Base-by-base conservation (phyloP, 2,329 filamentous ascomycete genomes). In the Tympanopsis confertula region DNA sequence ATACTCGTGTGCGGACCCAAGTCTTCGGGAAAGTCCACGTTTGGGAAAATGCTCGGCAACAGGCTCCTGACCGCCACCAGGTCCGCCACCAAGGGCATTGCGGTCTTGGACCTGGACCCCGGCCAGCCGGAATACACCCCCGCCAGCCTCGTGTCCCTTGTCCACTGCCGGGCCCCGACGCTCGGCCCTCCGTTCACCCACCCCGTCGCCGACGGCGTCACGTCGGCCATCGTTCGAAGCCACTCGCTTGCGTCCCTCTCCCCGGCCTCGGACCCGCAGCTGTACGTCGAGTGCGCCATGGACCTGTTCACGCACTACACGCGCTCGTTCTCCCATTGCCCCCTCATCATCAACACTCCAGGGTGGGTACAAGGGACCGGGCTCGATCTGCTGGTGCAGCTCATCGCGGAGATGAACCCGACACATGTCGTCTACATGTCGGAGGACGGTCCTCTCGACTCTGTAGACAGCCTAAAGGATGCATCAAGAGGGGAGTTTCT, bases 101-200 rank as follows among this genome's bases (percentile, higher is more conserved):
- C 66, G 39, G 62, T 82, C n/a, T 65, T 91, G 5, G 85, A 91
- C 47, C 64, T 89, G 7, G 84, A 91, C 50, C 81, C 82, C 1
- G 80, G 78, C 0, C 83, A 87, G 48, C 82, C 84, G 3, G 84
- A 88, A 50, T 87, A 82, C 51, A 73, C 72, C 0, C 68, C 78
- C 1, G 72, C 78, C 1, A 83, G 84, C 1, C 76, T 81, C 13
- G 50, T 89, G 15, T 83, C 82, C 2, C 69, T 89, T 3, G 61
- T 79, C 13, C 65, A 72, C 19, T 57, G 87, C 10, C 63, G 61
- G 1, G 56, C 66, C 20, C 73, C 78, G 0, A 77, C 85, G 37
- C 59, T 88, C 4, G 70, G 75, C 0, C 72, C 81, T 1, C 66
- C 81, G 0, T 88, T 84, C 48, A 75, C 75, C 5, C 80, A 84